Base-by-base conservation (phyloP, 495 filamentous ascomycete genomes). In the Annulohypoxylon stygium region DNA sequence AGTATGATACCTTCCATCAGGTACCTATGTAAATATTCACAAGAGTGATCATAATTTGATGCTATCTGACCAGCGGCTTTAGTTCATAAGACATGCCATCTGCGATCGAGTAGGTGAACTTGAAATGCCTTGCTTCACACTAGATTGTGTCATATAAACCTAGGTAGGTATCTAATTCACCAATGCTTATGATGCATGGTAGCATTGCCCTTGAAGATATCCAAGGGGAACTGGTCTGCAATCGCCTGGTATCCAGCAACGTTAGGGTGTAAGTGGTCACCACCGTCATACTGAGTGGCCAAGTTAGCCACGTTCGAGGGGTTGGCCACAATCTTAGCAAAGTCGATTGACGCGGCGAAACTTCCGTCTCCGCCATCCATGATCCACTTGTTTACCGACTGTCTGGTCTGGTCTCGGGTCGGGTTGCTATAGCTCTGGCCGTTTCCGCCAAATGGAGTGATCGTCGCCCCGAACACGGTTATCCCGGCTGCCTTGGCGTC, bases 231-330 rank as follows among this genome's bases (percentile, higher is more conserved):
- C 37, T 79, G 76, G 74, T 88, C 82, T 4, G 90, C 91, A 74
- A 93, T 83, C 0, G 83, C 85, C 74, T 90, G 82, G 78, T 88
- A 93, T 0, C 88, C 91, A 7, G 77, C 82, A n/a, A 83, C 85
- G 80, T 90, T 93, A 0, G 90, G 90, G 83, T 94, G 91, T 74
- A 94, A 77, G 75, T 88, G 88, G 80, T 93, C 92, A 0, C 92
- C 92, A 3, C 89, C 87, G 68, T 93, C 87, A 76, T 84, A 92
- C 75, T 84, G 69, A 16, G 53, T 73, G 43, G 79, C 80, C 69
- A 93, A 69, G 71, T 82, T 81, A 65, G 61, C 78, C 26, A 78
- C 74, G 33, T 84, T 80, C 1, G 77, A 71, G 11, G 83, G 81
- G 78, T 92, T 86, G 26, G 86, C 82, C 53, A 93, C 54, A 23